Evolutionary conservation across 306 rosid species (phyloP).

Genomic region (Cucumis cinereus): DNA sequence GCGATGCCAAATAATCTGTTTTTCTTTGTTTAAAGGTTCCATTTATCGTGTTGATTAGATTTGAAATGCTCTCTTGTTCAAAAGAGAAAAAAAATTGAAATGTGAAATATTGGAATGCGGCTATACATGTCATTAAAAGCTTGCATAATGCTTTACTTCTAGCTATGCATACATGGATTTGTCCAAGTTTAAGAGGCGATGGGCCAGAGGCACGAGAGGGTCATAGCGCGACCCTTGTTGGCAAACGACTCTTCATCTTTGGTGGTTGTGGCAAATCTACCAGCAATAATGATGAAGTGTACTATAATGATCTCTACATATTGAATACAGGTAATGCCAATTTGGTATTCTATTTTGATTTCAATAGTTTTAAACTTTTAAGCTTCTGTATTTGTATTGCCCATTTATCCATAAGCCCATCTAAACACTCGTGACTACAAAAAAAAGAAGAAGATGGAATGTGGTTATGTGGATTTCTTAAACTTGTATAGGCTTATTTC

Average conservation of each 20-base stretch:
- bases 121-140: not conserved
- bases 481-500: not conserved
- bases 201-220: slow-evolving; percentile 97
- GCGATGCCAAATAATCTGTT: not conserved
- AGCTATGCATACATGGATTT: slow-evolving; percentile 75
- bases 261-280: slow-evolving; percentile 92
- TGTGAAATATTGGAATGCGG: not conserved
- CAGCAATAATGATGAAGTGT: slow-evolving; percentile 48
- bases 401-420: not conserved
- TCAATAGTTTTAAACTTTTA: not conserved
- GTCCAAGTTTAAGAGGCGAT: slow-evolving; percentile 71
- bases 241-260: slow-evolving; percentile 69
- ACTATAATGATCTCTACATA: slow-evolving; percentile 85
- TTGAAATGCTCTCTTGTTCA: not conserved
- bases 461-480: not conserved
- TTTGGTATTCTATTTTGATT: not conserved
- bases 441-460: not conserved
- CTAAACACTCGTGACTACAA: not conserved
- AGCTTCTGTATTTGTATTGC: not conserved
- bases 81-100: not conserved
- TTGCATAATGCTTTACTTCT: slow-evolving; percentile 7
- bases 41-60: not conserved
- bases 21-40: not conserved
- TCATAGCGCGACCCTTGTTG: slow-evolving; percentile 84
- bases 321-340: slow-evolving; percentile 63